These are phyloP conservation scores for Heritiera littoralis DNA, from an alignment of 345 rosid genomes.

Conservation along the genomic window DNA sequence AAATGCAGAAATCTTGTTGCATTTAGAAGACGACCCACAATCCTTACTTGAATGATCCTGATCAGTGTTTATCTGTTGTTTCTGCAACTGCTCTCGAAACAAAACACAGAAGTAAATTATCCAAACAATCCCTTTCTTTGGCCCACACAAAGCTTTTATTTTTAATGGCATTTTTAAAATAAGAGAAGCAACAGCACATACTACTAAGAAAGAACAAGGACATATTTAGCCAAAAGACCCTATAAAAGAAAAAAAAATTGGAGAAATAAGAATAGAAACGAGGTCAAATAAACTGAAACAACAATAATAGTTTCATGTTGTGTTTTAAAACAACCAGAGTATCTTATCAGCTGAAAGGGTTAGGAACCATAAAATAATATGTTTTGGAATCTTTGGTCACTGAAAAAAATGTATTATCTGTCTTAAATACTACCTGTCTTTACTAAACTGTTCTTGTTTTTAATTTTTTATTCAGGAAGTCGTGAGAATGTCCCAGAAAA, in stretches of 20 bases:
- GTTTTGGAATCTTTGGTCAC: conserved; percentile 20
- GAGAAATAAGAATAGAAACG: not conserved
- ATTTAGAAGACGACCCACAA: conserved; percentile 63
- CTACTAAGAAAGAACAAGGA: not conserved
- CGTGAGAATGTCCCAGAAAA: conserved; percentile 11
- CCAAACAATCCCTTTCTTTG: conserved; percentile 4
- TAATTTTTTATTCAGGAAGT: not conserved
- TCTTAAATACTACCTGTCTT: conserved; percentile 11
- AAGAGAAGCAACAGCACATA: conserved; percentile 5
- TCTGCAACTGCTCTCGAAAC: conserved; percentile 48
- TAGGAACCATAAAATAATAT: conserved; percentile 13
- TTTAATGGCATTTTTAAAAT: not conserved
- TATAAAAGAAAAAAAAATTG: conserved; percentile 9
- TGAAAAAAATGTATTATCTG: conserved; percentile 15
- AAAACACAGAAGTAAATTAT: conserved; percentile 4
- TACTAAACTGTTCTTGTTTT: not conserved
- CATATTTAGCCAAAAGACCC: not conserved
- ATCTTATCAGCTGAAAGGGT: conserved; percentile 5
- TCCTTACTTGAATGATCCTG: conserved; percentile 45
- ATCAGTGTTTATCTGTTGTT: conserved; percentile 43
- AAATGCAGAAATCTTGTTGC: conserved; percentile 43
- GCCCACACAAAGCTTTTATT: not conserved
- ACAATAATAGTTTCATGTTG: conserved; percentile 3
- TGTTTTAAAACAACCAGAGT: not conserved
- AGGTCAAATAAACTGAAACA: conserved; percentile 25